These are phyloP conservation scores for Noccaea bulbosa DNA, from an alignment of 345 rosid genomes.

Conservation along the genomic window DNA sequence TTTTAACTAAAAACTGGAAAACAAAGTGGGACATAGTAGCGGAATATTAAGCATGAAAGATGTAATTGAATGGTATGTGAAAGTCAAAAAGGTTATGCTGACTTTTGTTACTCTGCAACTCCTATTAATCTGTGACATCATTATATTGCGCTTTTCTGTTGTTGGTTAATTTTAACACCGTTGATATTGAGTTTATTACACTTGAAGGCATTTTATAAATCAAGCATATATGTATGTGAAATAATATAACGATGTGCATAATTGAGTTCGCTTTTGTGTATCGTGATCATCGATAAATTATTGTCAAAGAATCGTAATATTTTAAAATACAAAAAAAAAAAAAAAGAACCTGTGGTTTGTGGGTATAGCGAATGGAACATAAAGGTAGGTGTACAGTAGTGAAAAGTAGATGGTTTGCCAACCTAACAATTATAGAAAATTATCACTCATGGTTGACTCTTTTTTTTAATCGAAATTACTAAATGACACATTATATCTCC, in stretches of 20 bases:
- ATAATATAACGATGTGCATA: not conserved
- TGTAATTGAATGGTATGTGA: conserved; percentile 7
- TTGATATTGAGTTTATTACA: no score
- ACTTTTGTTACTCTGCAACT: conserved; percentile 8
- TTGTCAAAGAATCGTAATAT: not conserved
- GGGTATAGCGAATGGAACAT: conserved; percentile 1
- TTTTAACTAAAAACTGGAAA: conserved; percentile 6
- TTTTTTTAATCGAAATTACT: not conserved
- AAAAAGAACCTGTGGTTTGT: not conserved
- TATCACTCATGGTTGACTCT: conserved; percentile 13
- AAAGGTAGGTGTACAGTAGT: conserved; percentile 26
- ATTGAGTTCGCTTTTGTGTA: not conserved
- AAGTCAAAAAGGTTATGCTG: conserved; percentile 27
- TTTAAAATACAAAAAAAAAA: not conserved
- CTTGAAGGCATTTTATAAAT: no score
- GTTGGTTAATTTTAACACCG: no score
- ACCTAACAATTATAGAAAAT: conserved; percentile 6
- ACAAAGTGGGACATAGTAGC: conserved; percentile 7
- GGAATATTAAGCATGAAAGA: conserved; percentile 9
- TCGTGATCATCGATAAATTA: not conserved
- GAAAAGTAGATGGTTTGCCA: conserved; percentile 23
- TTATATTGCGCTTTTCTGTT: no score
- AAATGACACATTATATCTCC: not conserved
- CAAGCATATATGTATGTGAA: no score
- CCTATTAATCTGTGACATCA: not conserved